A percentile compares a stretch with the other conserved stretches of the same genome.
phyloP scores from a whole-genome alignment of 2,329 filamentous ascomycete species.

The Phoma sp. region DNA sequence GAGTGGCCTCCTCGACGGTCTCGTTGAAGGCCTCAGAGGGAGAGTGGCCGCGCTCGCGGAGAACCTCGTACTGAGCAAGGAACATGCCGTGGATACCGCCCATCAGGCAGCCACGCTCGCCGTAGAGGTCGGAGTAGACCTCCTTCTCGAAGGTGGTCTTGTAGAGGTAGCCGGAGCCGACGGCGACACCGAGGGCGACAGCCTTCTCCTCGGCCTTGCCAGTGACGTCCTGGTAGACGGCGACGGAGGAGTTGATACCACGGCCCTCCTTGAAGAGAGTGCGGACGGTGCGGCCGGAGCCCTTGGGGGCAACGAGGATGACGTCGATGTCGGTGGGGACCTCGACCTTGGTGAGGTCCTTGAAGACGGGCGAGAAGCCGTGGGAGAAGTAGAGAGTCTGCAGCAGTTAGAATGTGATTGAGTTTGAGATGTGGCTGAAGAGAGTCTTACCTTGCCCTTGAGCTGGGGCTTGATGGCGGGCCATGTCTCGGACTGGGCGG shows the following conservation, averaged over 20 bases:
- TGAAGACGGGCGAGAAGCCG: constrained; percentile 99
- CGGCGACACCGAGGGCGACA: constrained; percentile 92
- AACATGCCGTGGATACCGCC: constrained; percentile 99
- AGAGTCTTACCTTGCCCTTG: constrained; percentile 83
- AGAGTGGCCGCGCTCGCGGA: constrained; percentile 96
- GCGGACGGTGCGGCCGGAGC: constrained; percentile 97
- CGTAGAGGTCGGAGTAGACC: constrained; percentile 99
- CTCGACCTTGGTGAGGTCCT: constrained; percentile 98
- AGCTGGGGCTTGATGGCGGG: constrained; percentile 97
- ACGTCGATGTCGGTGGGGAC: constrained; percentile 95
- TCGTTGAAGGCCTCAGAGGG: constrained; percentile 99
- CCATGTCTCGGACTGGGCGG: constrained; percentile 99
- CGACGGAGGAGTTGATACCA: constrained; percentile 99
- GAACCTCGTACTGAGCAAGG: constrained; percentile 99
- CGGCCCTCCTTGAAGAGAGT: constrained; percentile 98
- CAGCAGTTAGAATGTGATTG: constrained; percentile 15
- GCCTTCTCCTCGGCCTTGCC: constrained; percentile 99
- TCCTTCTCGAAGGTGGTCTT: constrained; percentile 99
- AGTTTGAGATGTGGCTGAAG: constrained; percentile 21
- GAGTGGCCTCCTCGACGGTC: constrained; percentile 99
- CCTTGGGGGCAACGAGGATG: constrained; percentile 99
- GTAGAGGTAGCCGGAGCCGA: constrained; percentile 98
- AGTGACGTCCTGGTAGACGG: constrained; percentile 97
- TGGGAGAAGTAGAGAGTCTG: constrained; percentile 99
- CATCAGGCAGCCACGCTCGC: constrained; percentile 99